phyloP scores from a whole-genome alignment of 2,329 filamentous ascomycete genomes.

The Scorias spongiosa region DNA sequence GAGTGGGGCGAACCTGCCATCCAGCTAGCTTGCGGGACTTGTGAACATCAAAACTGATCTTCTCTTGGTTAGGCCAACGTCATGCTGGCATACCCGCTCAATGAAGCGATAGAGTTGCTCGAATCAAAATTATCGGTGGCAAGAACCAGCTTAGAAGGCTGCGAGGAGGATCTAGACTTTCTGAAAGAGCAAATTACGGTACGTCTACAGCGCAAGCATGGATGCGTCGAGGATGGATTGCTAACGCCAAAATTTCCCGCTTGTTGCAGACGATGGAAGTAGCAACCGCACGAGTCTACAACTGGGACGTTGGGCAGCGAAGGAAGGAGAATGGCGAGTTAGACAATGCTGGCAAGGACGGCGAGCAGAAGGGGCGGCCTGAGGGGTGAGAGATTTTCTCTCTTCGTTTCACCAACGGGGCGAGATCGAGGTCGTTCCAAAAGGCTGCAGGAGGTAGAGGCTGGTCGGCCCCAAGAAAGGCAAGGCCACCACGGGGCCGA shows the following conservation, averaged over 20 bases:
- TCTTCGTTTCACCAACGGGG: no score
- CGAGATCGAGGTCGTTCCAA: no score
- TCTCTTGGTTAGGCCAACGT: constrained; percentile 58
- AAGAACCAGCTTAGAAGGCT: constrained; percentile 66
- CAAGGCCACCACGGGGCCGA: no score
- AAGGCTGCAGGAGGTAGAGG: no score
- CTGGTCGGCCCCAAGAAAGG: no score
- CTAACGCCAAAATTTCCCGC: constrained; percentile 7
- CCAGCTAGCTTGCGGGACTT: no score
- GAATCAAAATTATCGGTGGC: constrained; percentile 64
- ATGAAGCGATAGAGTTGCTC: constrained; percentile 70
- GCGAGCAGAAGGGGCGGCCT: background rate
- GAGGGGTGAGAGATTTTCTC: background rate
- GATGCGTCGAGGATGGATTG: background rate
- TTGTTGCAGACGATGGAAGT: constrained; percentile 76
- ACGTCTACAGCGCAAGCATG: constrained; percentile 18
- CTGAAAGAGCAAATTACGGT: constrained; percentile 92
- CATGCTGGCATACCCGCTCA: constrained; percentile 87
- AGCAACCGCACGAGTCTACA: constrained; percentile 91
- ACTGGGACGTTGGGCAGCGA: constrained; percentile 95
- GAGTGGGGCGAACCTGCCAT: no score
- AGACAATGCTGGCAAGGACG: constrained; percentile 1
- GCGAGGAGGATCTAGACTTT: constrained; percentile 93
- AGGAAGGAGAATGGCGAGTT: constrained; percentile 66
- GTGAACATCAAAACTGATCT: no score